A percentile compares a stretch with the other conserved stretches of the same genome.
Conservation (phyloP, 2,329 filamentous ascomycete genomes). For the Neopestalotiopsis sp. region DNA sequence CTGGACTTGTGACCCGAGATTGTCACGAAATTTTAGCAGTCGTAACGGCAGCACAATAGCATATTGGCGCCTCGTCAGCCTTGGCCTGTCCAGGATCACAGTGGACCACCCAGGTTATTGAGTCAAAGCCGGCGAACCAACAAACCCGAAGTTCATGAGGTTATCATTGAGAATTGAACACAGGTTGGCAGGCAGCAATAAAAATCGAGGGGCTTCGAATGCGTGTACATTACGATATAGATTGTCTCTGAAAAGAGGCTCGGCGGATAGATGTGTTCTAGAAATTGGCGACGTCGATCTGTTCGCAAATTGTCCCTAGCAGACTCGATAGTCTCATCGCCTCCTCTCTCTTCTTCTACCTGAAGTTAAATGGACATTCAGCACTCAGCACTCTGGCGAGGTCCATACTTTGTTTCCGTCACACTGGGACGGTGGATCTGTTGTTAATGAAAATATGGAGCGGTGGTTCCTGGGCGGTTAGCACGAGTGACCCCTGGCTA, state of each 20-base stretch:
- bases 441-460: not conserved
- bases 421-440: constrained; percentile 13
- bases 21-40: not conserved
- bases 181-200: not conserved
- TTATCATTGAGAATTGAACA: not conserved
- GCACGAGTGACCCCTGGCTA: not conserved
- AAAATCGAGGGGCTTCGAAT: not conserved
- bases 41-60: not conserved
- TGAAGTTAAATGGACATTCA: constrained; percentile 3
- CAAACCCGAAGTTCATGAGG: not conserved
- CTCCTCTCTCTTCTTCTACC: not conserved
- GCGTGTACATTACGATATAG: not conserved
- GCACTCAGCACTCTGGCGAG: not conserved
- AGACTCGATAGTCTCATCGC: not conserved
- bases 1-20: not conserved
- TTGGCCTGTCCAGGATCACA: not conserved
- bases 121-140: not conserved
- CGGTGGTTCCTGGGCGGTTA: not conserved
- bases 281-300: not conserved
- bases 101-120: not conserved
- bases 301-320: not conserved
- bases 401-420: constrained; percentile 11
- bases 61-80: not conserved
- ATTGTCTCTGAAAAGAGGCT: not conserved
- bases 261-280: not conserved